Base-by-base conservation (phyloP, 2,329 filamentous ascomycete species). In the Colletotrichum higginsianum region DNA sequence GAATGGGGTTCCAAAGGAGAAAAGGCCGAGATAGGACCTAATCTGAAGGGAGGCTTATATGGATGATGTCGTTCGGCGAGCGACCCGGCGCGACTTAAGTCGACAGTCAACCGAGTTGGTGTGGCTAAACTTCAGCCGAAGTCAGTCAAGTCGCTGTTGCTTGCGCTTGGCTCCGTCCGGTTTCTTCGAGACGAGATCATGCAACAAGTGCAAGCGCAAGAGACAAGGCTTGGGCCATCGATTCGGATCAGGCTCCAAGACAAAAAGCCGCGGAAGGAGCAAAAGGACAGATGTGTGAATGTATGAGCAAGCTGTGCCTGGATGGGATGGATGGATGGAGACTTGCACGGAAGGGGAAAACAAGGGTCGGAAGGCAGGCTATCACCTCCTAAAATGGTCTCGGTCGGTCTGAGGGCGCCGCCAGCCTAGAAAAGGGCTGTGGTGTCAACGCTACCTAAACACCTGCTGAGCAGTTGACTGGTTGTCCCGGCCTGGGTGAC, bases 131-230 rank as follows among this genome's bases (percentile, higher is more conserved):
- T 67, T 68, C 44, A 47, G 52, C 68, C 30, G 44, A 63, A 60
- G 42, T 58, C 55, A 3, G 62, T 26, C 26, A 26, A 30, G 5
- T 30, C 26, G 65, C 50, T 53, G 40, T 55, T 44, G 53, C 67
- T 66, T 49, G 67, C 66, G 40, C 40, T 61, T 21, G 40, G 55
- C 67, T 46, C 55, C 42, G 56, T 61, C 49, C 50, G 35, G 35
- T 47, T n/a, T 57, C 52, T 58, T 47, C 44, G 6, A 42, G 47
- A 35, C 60, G 35, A 21, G 30, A 2, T 18, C 12, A 15, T 23
- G 30, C 30, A 61, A 30, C 58, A 61, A 40, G n/a, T n/a, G 30
- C 58, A 21, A 50, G 40, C n/a, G 46, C n/a, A 23, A 61, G 40
- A 38, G 8, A 50, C 16, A 21, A 13, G 21, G 30, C 30, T 26